These are phyloP conservation scores for Claviceps cyperi DNA, from an alignment of 2,329 filamentous ascomycete genomes.

Conservation along the genomic window DNA sequence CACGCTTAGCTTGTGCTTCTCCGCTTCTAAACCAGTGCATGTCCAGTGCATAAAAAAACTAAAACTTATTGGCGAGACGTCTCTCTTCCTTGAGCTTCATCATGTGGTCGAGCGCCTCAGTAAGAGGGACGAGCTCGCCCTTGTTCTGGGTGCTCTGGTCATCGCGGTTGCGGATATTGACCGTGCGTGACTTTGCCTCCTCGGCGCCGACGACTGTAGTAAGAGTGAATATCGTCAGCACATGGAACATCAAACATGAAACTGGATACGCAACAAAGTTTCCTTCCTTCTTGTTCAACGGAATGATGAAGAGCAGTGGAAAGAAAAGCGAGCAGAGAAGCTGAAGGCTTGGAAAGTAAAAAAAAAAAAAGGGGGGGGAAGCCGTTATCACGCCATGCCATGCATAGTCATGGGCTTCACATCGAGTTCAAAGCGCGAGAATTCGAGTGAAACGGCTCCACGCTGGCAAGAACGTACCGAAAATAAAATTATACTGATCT, in stretches of 20 bases:
- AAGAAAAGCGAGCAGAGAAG: neutral
- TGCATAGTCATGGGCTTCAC: neutral
- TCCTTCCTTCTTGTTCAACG: neutral
- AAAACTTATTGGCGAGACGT: constrained; percentile 22
- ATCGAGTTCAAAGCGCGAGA: neutral
- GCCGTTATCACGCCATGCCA: neutral
- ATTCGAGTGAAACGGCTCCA: neutral
- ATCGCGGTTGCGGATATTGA: constrained; percentile 51
- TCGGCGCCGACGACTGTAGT: constrained; percentile 43
- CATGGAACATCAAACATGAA: neutral
- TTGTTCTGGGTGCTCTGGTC: constrained; percentile 47
- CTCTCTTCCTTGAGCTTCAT: constrained; percentile 35
- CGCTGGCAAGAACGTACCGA: constrained; percentile 34
- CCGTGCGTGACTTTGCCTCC: constrained; percentile 43
- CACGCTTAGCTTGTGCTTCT: neutral
- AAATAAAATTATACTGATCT: constrained; percentile 73
- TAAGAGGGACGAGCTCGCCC: constrained; percentile 41
- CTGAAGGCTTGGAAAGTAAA: neutral
- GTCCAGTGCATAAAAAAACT: neutral
- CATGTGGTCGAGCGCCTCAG: constrained; percentile 43
- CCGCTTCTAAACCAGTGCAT: neutral
- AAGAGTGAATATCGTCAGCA: constrained; percentile 1
- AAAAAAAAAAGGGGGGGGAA: neutral
- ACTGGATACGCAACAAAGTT: neutral
- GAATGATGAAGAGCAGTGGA: neutral